Base-by-base conservation (phyloP, 495 filamentous ascomycete genomes). In the Aspergillus conjunctus region DNA sequence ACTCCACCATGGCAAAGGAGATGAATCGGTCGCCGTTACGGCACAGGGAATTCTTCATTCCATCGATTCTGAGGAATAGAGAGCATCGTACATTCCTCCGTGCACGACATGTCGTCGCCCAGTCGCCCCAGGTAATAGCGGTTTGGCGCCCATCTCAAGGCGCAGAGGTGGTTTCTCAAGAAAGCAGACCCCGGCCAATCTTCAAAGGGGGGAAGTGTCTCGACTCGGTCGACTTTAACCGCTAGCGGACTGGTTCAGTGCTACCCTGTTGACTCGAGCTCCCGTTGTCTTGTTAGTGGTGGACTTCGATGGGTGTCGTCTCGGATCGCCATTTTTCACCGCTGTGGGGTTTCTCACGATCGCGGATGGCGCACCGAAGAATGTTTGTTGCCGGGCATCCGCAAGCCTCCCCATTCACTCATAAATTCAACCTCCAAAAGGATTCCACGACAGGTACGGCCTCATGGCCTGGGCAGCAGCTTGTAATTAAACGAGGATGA, bases 241-340 rank as follows among this genome's bases (percentile, higher is more conserved):
- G 5, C 26, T 26, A 26, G 26, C 26, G 5, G 26, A 26, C 26
- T 26, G 2, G 26, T 2, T 5, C 26, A 26, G 5, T 26, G 5
- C 26, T n/a, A n/a, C n/a, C n/a, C n/a, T n/a, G n/a, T n/a, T n/a
- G n/a, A n/a, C n/a, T n/a, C n/a, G n/a, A n/a, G n/a, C n/a, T n/a
- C n/a, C n/a, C n/a, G n/a, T n/a, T n/a, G n/a, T n/a, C n/a, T n/a
- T n/a, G n/a, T n/a, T n/a, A 46, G 50, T 46, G 56, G 32, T 58
- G 45, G 56, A 3, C 44, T 55, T 31, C 39, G 55, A 44, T 56
- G 54, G 60, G 54, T 52, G 55, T 43, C 22, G 55, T 56, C 43
- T n/a, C n/a, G n/a, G 56, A 59, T 56, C 61, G 61, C 54, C 56
- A 44, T 58, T 41, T 34, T 51, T n/a, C 52, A 39, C 48, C 60